A percentile compares a stretch with the other conserved stretches of the same genome.
phyloP scores from a whole-genome alignment of 345 rosid species.

The Eucalyptus urophylla region DNA sequence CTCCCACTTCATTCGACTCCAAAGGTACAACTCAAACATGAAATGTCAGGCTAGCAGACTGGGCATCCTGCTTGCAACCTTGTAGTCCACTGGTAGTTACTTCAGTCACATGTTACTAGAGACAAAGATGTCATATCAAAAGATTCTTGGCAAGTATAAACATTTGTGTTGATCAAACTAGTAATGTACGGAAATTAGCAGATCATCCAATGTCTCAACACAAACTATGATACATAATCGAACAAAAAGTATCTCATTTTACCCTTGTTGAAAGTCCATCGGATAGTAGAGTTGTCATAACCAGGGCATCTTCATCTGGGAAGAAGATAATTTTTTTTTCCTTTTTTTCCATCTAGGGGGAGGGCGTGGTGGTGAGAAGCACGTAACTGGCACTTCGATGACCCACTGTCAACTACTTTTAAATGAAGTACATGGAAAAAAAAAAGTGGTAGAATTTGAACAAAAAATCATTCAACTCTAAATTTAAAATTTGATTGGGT shows the following conservation, averaged over 20 bases:
- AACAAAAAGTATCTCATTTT: not conserved
- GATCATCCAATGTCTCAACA: fast-evolving
- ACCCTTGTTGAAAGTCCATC: not conserved
- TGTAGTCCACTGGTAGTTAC: not conserved
- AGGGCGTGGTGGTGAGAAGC: fast-evolving
- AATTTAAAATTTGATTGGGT: not conserved
- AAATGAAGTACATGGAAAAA: not conserved
- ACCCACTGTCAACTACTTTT: not conserved
- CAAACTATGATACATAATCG: not conserved
- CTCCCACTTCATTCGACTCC: not conserved
- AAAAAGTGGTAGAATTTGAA: not conserved
- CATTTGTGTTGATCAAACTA: not conserved
- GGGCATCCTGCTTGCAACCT: not conserved
- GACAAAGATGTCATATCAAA: not conserved
- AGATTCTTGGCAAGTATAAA: not conserved
- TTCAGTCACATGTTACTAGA: not conserved
- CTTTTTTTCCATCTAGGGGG: not conserved
- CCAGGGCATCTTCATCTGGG: not conserved
- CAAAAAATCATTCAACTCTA: not conserved
- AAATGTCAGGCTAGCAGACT: not conserved
- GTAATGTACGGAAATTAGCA: fast-evolving
- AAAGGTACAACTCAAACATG: not conserved
- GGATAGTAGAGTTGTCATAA: not conserved
- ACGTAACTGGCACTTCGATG: not conserved
- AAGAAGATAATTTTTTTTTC: not conserved